These are phyloP conservation scores for Aspergillus quadricinctus DNA, from an alignment of 2,329 filamentous ascomycete genomes.

Conservation along the genomic window DNA sequence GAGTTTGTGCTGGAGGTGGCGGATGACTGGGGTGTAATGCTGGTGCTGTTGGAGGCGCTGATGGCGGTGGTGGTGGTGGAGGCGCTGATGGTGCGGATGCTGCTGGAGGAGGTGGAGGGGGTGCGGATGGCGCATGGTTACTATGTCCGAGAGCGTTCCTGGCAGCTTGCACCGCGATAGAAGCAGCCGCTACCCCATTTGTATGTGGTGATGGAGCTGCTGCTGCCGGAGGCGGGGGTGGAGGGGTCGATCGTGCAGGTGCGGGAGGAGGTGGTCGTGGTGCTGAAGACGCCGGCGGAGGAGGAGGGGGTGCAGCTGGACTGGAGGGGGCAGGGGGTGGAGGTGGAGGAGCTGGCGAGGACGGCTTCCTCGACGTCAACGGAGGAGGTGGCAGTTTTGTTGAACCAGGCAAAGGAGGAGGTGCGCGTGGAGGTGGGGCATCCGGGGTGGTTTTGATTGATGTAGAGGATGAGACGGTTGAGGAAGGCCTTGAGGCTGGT, in stretches of 20 bases:
- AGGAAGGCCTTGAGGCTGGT: slow-evolving; percentile 53
- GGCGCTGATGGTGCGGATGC: slow-evolving; percentile 39
- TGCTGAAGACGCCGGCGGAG: slow-evolving; percentile 27
- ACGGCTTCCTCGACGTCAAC: slow-evolving; percentile 54
- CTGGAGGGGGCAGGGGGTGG: slow-evolving; percentile 40
- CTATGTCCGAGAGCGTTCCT: slow-evolving; percentile 52
- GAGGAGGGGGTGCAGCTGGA: slow-evolving; percentile 41
- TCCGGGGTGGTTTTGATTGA: slow-evolving; percentile 49
- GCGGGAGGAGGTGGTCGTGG: slow-evolving; percentile 36
- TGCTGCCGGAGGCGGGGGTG: slow-evolving; percentile 36
- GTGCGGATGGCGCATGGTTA: slow-evolving; percentile 41
- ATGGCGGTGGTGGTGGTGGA: slow-evolving; percentile 41
- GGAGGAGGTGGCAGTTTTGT: slow-evolving; percentile 53
- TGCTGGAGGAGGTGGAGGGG: slow-evolving; percentile 37
- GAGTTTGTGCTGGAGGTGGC: slow-evolving; percentile 41
- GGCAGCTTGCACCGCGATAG: slow-evolving; percentile 57
- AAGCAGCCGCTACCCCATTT: slow-evolving; percentile 41
- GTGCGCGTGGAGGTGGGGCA: slow-evolving; percentile 52
- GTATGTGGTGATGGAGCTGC: slow-evolving; percentile 26
- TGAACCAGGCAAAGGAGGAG: slow-evolving; percentile 58
- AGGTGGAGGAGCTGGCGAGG: slow-evolving; percentile 44
- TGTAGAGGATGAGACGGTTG: slow-evolving; percentile 52
- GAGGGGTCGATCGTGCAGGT: slow-evolving; percentile 39
- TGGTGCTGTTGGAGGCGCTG: slow-evolving; percentile 41
- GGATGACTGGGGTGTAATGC: slow-evolving; percentile 37